A percentile compares a stretch with the other conserved stretches of the same genome.
Conservation (phyloP, 2,329 filamentous ascomycete species). For the Claviceps humidiphila region DNA sequence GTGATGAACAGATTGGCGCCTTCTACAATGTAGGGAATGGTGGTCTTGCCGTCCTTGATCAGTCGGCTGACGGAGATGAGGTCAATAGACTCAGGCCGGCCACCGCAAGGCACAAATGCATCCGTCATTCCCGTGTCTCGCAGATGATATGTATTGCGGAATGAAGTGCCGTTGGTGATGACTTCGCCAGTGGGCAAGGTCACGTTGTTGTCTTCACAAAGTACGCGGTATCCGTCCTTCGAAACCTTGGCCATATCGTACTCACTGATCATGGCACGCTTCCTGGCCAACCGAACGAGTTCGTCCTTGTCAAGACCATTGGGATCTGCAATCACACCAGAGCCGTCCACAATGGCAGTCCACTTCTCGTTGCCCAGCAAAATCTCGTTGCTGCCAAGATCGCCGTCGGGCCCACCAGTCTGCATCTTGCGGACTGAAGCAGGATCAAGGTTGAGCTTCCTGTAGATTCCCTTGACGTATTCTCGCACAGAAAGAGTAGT, state of each 20-base stretch:
- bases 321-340: conserved; percentile 87
- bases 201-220: conserved; percentile 82
- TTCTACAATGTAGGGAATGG: conserved; percentile 90
- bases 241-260: conserved; percentile 82
- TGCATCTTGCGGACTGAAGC: conserved; percentile 83
- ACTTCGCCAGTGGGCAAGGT: conserved; percentile 79
- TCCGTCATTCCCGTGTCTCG: conserved; percentile 67
- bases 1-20: conserved; percentile 98
- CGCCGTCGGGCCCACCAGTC: conserved; percentile 92
- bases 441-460: conserved; percentile 84
- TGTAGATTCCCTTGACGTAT: conserved; percentile 92
- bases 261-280: conserved; percentile 76
- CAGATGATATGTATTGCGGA: conserved; percentile 96
- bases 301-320: conserved; percentile 78
- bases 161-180: conserved; percentile 79
- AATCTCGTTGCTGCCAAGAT: conserved; percentile 96
- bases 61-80: conserved; percentile 75
- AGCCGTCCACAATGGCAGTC: conserved; percentile 87
- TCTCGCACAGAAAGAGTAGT: conserved; percentile 93
- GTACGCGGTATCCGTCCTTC: conserved; percentile 73
- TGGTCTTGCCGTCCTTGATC: conserved; percentile 77
- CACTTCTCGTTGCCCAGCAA: conserved; percentile 93
- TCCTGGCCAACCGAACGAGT: conserved; percentile 70
- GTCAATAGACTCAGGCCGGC: conserved; percentile 92
- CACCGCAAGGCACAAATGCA: conserved; percentile 89